Conservation (phyloP, 1,284 basidiomycete species). For the Cutaneotrichosporon cavernicola region DNA sequence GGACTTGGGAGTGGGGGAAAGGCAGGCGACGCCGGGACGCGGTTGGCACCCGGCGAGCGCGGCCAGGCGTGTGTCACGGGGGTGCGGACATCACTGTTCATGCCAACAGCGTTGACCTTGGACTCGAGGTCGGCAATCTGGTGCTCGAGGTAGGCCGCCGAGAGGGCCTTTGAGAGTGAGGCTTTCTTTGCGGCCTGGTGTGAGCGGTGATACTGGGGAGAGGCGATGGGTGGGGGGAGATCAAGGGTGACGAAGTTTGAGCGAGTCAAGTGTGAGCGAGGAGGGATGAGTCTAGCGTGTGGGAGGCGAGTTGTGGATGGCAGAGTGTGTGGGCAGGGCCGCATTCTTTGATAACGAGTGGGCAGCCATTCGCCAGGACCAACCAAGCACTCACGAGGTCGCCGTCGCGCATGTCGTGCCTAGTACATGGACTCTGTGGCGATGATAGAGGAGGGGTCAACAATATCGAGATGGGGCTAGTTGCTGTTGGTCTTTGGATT, state of each 20-base stretch:
- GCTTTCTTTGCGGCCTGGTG: constrained; percentile 44
- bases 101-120: constrained; percentile 33
- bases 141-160: constrained; percentile 51
- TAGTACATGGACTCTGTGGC: constrained; percentile 10
- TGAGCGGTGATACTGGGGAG: not conserved
- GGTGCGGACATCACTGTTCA: constrained; percentile 8
- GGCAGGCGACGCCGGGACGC: not conserved
- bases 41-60: not conserved
- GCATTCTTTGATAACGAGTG: too few relatives aligned
- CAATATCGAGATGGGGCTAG: not conserved
- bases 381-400: constrained; percentile 15
- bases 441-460: not conserved
- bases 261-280: too few relatives aligned
- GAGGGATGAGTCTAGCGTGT: too few relatives aligned
- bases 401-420: constrained; percentile 17
- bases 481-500: too few relatives aligned
- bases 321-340: not conserved
- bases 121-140: constrained; percentile 52
- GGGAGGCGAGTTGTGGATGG: not conserved
- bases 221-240: too few relatives aligned
- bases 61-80: not conserved
- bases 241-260: too few relatives aligned
- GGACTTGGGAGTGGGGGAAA: not conserved
- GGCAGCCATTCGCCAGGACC: too few relatives aligned
- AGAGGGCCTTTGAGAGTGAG: constrained; percentile 48